phyloP scores from a whole-genome alignment of 2,329 filamentous ascomycete genomes.

The Magnaporthiopsis rhizophila region DNA sequence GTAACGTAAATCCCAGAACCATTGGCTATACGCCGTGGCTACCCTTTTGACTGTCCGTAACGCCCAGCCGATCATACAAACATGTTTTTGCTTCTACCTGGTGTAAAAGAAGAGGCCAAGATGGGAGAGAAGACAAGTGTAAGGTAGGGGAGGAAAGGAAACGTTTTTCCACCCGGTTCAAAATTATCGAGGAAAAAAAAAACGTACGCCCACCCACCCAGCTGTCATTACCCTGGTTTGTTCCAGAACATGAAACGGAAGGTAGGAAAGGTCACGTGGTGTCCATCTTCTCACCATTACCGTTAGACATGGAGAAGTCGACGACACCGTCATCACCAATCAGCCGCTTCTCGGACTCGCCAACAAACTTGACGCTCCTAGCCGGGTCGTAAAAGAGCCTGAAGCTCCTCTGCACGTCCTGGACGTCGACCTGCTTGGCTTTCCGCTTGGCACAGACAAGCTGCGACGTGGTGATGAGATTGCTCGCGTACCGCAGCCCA shows the following conservation, averaged over 20 bases:
- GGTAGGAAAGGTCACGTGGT: constrained; percentile 14
- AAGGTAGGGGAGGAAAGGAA: not conserved
- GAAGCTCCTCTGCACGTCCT: constrained; percentile 91
- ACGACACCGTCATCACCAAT: constrained; percentile 83
- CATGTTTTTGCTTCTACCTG: not conserved
- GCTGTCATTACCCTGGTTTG: not conserved
- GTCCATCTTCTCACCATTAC: constrained; percentile 37
- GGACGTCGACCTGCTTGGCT: constrained; percentile 72
- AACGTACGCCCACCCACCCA: not conserved
- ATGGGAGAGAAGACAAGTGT: not conserved
- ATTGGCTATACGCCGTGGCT: too few species aligned
- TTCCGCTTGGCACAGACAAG: constrained; percentile 79
- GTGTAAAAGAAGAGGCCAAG: not conserved
- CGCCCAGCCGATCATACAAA: not conserved
- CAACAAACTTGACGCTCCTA: constrained; percentile 84
- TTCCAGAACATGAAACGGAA: not conserved
- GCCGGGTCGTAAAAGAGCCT: constrained; percentile 85
- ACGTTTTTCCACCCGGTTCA: not conserved
- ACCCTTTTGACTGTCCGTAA: not conserved
- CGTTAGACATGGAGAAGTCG: constrained; percentile 52
- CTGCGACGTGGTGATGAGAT: constrained; percentile 91
- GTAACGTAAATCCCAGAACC: too few species aligned
- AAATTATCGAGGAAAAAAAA: not conserved
- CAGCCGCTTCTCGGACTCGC: constrained; percentile 83
- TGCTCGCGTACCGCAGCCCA: constrained; percentile 91